These are phyloP conservation scores for Carex parvula DNA, from an alignment of 176 grass and related monocot genomes.

Conservation along the genomic window DNA sequence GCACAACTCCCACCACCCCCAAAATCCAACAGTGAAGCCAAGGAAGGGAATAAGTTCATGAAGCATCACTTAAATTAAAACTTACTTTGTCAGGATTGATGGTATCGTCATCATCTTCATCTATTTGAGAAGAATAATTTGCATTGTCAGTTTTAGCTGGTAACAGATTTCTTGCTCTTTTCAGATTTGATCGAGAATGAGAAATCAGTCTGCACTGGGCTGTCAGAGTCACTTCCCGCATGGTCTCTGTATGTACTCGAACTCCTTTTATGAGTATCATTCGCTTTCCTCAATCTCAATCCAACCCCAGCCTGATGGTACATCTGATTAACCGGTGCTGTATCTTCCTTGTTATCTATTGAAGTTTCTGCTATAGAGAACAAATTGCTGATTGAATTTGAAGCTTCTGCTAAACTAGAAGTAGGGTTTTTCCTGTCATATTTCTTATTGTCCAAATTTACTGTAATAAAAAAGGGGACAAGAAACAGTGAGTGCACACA, in stretches of 20 bases:
- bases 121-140: slow-evolving; percentile 38
- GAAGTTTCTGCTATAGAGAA: slow-evolving; percentile 34
- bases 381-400: slow-evolving; percentile 33
- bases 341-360: slow-evolving; percentile 33
- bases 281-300: slow-evolving; percentile 64
- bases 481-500: background rate
- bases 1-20: background rate
- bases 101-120: slow-evolving; percentile 45
- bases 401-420: slow-evolving; percentile 41
- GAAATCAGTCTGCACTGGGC: slow-evolving; percentile 40
- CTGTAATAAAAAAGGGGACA: slow-evolving; percentile 33
- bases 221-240: slow-evolving; percentile 65
- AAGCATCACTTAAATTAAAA: slow-evolving; percentile 24
- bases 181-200: slow-evolving; percentile 46
- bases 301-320: slow-evolving; percentile 37
- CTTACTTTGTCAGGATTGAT: slow-evolving; percentile 57
- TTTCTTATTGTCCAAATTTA: slow-evolving; percentile 64
- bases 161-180: slow-evolving; percentile 36
- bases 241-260: slow-evolving; percentile 43
- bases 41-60: slow-evolving; percentile 1
- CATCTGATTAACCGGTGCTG: slow-evolving; percentile 22
- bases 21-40: background rate
- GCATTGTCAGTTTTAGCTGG: slow-evolving; percentile 38
- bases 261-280: slow-evolving; percentile 29
- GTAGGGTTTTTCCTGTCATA: slow-evolving; percentile 48